Evolutionary conservation across 257 asterid species (phyloP).

Genomic region (Gentiana dahurica): DNA sequence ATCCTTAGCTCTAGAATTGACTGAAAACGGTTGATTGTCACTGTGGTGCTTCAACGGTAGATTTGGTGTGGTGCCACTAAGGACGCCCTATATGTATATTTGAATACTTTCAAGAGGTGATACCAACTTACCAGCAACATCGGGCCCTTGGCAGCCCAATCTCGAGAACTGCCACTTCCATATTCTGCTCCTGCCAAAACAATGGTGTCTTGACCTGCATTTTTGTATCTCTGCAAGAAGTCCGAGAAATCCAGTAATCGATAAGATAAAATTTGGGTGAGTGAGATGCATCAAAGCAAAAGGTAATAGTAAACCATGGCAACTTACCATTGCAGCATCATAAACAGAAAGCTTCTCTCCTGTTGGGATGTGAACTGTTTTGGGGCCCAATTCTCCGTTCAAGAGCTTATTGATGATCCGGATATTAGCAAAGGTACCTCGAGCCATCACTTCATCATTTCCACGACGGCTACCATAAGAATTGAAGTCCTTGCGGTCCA

Average conservation of each 20-base stretch:
- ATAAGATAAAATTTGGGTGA: not conserved
- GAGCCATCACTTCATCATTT: slow-evolving; percentile 91
- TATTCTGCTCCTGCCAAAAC: slow-evolving; percentile 93
- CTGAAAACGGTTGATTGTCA: too few relatives aligned
- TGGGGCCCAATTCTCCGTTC: slow-evolving; percentile 87
- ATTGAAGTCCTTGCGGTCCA: slow-evolving; percentile 81
- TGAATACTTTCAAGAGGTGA: too few relatives aligned
- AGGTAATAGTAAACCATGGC: not conserved
- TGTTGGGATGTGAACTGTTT: slow-evolving; percentile 76
- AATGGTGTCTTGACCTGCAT: slow-evolving; percentile 71
- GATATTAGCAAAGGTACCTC: slow-evolving; percentile 94
- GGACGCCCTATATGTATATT: too few relatives aligned
- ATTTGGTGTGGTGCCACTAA: too few relatives aligned
- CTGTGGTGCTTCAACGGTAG: too few relatives aligned
- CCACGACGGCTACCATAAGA: slow-evolving; percentile 98
- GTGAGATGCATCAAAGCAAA: not conserved
- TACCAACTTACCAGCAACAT: slow-evolving; percentile 60
- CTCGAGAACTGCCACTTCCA: slow-evolving; percentile 98
- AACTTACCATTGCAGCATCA: slow-evolving; percentile 81
- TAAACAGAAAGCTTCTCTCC: slow-evolving; percentile 78
- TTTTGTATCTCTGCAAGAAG: slow-evolving; percentile 57
- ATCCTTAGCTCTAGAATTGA: too few relatives aligned
- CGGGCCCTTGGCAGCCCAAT: slow-evolving; percentile 99
- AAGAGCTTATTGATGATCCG: slow-evolving; percentile 72
- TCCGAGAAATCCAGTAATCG: not conserved